phyloP scores from a whole-genome alignment of 2,329 filamentous ascomycete species.

The Nannizziopsis arthrosporioides region DNA sequence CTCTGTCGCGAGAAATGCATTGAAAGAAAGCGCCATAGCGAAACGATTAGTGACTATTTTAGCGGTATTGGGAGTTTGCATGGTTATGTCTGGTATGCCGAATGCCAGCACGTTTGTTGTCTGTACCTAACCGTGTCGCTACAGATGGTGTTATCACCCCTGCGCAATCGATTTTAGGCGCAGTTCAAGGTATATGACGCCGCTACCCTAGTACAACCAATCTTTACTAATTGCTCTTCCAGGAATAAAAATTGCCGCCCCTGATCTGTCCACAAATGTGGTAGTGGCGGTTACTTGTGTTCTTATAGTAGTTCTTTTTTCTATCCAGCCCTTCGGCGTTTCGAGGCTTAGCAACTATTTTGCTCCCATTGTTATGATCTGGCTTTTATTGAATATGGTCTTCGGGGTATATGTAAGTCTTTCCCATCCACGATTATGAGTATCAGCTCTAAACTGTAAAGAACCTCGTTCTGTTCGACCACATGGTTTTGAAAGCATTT shows the following conservation, averaged over 20 bases:
- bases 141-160: slow-evolving; percentile 45
- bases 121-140: background rate
- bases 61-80: slow-evolving; percentile 39
- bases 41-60: slow-evolving; percentile 36
- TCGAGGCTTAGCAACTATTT: slow-evolving; percentile 33
- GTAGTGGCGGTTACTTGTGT: slow-evolving; percentile 14
- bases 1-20: slow-evolving; percentile 32
- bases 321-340: slow-evolving; percentile 45
- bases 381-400: slow-evolving; percentile 41
- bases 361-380: slow-evolving; percentile 46
- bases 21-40: slow-evolving; percentile 39
- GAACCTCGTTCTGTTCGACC: slow-evolving; percentile 38
- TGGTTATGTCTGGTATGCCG: slow-evolving; percentile 38
- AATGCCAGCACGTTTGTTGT: background rate
- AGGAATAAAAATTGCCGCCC: slow-evolving; percentile 16
- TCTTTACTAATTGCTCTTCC: background rate
- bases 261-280: slow-evolving; percentile 11
- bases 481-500: slow-evolving; percentile 43
- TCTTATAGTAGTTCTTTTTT: slow-evolving; percentile 40
- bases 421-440: background rate
- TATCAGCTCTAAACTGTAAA: slow-evolving; percentile 10
- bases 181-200: slow-evolving; percentile 37
- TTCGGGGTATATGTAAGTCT: slow-evolving; percentile 42
- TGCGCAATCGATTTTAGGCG: slow-evolving; percentile 47
- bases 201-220: background rate